phyloP scores from a whole-genome alignment of 352 stramenopile species.

The Globisporangium irregulare region DNA sequence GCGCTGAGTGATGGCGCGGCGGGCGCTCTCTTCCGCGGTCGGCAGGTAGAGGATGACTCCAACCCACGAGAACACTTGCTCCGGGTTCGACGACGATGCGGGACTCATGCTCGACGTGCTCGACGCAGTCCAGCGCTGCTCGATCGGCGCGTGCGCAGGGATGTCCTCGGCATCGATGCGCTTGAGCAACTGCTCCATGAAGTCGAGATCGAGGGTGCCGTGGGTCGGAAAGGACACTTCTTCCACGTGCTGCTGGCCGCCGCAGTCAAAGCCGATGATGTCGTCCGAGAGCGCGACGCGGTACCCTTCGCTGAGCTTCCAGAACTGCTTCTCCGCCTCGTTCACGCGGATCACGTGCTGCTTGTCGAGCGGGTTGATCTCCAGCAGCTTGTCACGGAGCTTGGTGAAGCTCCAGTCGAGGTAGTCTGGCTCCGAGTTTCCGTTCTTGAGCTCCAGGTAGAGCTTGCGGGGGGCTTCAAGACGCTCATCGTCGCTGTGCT shows the following conservation, averaged over 20 bases:
- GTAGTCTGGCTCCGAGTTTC: constrained; percentile 55
- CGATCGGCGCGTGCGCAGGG: constrained; percentile 95
- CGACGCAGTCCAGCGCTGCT: constrained; percentile 96
- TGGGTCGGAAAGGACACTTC: constrained; percentile 94
- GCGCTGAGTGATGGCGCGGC: constrained; percentile 80
- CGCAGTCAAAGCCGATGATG: constrained; percentile 99
- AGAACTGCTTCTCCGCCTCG: constrained; percentile 95
- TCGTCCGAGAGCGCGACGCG: constrained; percentile 91
- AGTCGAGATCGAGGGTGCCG: constrained; percentile 87
- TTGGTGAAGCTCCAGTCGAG: constrained; percentile 83
- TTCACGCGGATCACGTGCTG: constrained; percentile 94
- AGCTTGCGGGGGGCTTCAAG: constrained; percentile 78
- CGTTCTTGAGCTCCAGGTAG: constrained; percentile 68
- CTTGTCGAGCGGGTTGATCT: constrained; percentile 87
- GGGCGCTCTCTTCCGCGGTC: constrained; percentile 55
- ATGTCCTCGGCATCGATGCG: constrained; percentile 92
- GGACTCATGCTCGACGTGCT: constrained; percentile 93
- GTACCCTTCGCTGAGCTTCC: constrained; percentile 91
- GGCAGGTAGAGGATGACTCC: constrained; percentile 97
- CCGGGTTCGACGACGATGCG: constrained; percentile 66
- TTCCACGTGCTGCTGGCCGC: constrained; percentile 96
- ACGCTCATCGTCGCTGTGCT: constrained; percentile 54
- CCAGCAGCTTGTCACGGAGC: constrained; percentile 79
- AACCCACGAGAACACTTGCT: constrained; percentile 93
- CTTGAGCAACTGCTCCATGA: constrained; percentile 91